Percentiles rank a stretch among this genome's conserved stretches.
Evolutionary conservation across 345 rosid genomes (phyloP).

Genomic region (Syzygium oleosum): DNA sequence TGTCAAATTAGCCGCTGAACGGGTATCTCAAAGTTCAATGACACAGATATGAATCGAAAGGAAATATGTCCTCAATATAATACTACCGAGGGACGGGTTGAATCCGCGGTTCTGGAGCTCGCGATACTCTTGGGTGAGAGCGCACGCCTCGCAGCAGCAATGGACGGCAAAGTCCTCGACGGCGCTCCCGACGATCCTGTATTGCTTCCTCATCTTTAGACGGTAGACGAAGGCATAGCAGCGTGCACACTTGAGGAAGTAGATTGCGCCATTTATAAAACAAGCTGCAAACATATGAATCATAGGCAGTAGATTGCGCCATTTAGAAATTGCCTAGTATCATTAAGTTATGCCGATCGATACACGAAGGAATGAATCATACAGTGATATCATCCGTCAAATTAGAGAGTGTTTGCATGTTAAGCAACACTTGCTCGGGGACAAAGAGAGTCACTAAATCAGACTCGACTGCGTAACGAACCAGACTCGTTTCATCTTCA

Average conservation of each 20-base stretch:
- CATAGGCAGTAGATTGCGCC: no score
- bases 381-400: not conserved
- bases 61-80: not conserved
- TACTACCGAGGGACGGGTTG: slow-evolving; percentile 20
- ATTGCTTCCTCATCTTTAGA: slow-evolving; percentile 26
- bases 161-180: slow-evolving; percentile 24
- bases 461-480: not conserved
- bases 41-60: not conserved
- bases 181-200: slow-evolving; percentile 6
- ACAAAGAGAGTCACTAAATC: not conserved
- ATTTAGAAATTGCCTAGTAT: not conserved
- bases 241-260: slow-evolving; percentile 15
- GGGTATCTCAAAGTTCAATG: not conserved
- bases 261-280: slow-evolving; percentile 14
- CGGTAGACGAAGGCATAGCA: slow-evolving; percentile 18
- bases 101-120: slow-evolving; percentile 29
- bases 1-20: not conserved
- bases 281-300: slow-evolving; percentile 12
- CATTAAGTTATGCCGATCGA: not conserved
- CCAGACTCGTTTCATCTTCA: not conserved
- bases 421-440: not conserved
- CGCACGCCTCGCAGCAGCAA: slow-evolving; percentile 22
- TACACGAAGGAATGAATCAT: not conserved
- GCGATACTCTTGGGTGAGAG: slow-evolving; percentile 34
- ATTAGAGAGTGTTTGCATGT: not conserved